Evolutionary conservation across 139 green algal species (phyloP).

Genomic region (Chlamydomonas sphaeroides): DNA sequence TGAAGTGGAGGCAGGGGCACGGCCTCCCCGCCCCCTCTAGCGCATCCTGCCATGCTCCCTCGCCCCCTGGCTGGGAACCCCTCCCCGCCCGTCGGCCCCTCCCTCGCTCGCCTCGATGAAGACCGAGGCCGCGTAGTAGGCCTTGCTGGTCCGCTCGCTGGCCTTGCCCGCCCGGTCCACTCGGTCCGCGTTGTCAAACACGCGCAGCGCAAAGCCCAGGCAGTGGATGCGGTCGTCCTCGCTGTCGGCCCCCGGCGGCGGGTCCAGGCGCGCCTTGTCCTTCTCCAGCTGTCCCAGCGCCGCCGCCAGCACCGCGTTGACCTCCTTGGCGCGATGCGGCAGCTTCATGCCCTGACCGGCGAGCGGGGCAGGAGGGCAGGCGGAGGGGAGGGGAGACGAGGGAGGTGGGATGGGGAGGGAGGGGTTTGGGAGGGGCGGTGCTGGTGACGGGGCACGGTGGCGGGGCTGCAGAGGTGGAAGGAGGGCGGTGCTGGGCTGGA

Average conservation of each 20-base stretch:
- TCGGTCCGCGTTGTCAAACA: slow-evolving; percentile 69
- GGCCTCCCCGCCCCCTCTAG: no score
- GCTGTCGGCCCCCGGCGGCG: background rate
- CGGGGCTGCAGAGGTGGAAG: no score
- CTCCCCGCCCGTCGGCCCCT: no score
- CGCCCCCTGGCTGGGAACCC: no score
- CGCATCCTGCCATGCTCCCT: no score
- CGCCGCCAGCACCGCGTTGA: slow-evolving; percentile 68
- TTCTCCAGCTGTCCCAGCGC: slow-evolving; percentile 37
- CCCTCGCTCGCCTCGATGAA: slow-evolving; percentile 84
- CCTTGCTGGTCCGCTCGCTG: slow-evolving; percentile 77
- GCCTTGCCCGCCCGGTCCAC: slow-evolving; percentile 73
- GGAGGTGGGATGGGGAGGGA: no score
- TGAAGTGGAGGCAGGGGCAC: no score
- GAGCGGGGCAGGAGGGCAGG: background rate
- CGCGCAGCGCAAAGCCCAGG: slow-evolving; percentile 78
- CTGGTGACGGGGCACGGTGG: no score
- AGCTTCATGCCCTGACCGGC: slow-evolving; percentile 67
- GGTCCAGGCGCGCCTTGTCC: slow-evolving; percentile 21
- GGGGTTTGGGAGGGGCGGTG: no score
- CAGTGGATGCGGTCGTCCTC: slow-evolving; percentile 52
- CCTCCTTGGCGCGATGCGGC: slow-evolving; percentile 62
- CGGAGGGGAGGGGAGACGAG: background rate
- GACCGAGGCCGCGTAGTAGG: slow-evolving; percentile 86
- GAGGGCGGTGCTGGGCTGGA: no score